Conservation (phyloP, 495 filamentous ascomycete species). For the Penicillium diatomitis region DNA sequence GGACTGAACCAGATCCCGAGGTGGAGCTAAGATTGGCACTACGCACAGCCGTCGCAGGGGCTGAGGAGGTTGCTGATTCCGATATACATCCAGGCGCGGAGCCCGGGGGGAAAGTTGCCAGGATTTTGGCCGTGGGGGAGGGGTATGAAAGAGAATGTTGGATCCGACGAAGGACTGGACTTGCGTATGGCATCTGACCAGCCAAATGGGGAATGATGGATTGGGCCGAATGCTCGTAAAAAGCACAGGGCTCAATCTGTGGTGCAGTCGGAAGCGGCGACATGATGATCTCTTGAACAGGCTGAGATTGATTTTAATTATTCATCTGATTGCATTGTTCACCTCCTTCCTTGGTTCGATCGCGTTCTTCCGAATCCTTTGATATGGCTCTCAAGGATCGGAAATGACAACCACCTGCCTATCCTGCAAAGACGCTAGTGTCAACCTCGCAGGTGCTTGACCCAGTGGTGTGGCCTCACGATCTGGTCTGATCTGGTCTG, state of each 20-base stretch:
- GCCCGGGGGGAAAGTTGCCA: conserved; percentile 29
- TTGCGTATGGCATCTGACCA: conserved; percentile 44
- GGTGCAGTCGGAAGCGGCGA: no score
- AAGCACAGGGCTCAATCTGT: not conserved
- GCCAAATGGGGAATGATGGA: conserved; percentile 35
- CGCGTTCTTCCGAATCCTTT: no score
- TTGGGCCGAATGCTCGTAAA: conserved; percentile 31
- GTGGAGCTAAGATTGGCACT: not conserved
- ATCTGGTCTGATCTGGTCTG: no score
- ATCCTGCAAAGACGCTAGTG: no score
- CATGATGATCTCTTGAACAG: no score
- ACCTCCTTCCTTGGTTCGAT: no score
- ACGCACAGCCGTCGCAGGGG: not conserved
- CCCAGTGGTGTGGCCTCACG: no score
- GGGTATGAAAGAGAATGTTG: conserved; percentile 39
- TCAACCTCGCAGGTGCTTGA: no score
- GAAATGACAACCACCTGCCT: no score
- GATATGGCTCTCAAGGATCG: no score
- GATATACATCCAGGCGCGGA: not conserved
- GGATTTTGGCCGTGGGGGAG: conserved; percentile 31
- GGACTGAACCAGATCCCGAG: not conserved
- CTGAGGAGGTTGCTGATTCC: not conserved
- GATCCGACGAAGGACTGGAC: conserved; percentile 48
- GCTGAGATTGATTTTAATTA: no score
- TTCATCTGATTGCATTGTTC: no score